Evolutionary conservation across 179 eudicot species (phyloP).

Genomic region (Heliamphora pulchella): DNA sequence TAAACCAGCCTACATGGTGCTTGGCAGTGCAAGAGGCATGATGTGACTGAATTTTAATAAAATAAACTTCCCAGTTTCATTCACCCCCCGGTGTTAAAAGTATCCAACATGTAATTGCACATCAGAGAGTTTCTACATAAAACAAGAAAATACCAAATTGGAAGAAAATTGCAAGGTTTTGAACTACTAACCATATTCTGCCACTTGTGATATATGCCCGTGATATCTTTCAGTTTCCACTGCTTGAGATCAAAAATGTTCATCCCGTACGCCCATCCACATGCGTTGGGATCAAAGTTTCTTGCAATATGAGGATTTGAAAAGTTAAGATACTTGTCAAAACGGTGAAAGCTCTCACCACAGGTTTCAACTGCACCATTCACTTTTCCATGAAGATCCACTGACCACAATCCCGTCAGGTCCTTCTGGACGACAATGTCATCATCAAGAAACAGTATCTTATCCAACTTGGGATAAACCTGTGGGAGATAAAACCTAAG

Average conservation of each 20-base stretch:
- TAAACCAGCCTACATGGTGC: background rate
- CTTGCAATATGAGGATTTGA: slow-evolving; percentile 72
- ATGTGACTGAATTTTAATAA: background rate
- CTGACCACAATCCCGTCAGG: slow-evolving; percentile 69
- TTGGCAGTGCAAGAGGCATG: background rate
- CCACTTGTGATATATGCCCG: slow-evolving; percentile 88
- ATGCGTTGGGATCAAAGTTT: slow-evolving; percentile 77
- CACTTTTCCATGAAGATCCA: slow-evolving; percentile 74
- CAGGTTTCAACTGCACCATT: slow-evolving; percentile 96
- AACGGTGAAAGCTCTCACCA: slow-evolving; percentile 80
- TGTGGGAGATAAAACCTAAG: slow-evolving; percentile 85
- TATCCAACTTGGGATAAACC: slow-evolving; percentile 80
- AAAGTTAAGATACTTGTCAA: slow-evolving; percentile 76
- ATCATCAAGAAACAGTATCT: slow-evolving; percentile 84
- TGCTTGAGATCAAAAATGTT: slow-evolving; percentile 80
- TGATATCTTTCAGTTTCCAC: slow-evolving; percentile 79
- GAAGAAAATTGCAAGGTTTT: background rate
- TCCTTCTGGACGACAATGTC: slow-evolving; percentile 88
- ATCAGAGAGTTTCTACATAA: background rate
- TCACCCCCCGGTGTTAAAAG: background rate
- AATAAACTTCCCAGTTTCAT: background rate
- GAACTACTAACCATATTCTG: slow-evolving; percentile 58
- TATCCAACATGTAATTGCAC: background rate
- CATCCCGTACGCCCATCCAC: slow-evolving; percentile 99
- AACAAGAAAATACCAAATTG: slow-evolving; percentile 6